Evolutionary conservation across 2,329 filamentous ascomycete genomes (phyloP).

Genomic region (Chrysoporthe deuterocubensis): DNA sequence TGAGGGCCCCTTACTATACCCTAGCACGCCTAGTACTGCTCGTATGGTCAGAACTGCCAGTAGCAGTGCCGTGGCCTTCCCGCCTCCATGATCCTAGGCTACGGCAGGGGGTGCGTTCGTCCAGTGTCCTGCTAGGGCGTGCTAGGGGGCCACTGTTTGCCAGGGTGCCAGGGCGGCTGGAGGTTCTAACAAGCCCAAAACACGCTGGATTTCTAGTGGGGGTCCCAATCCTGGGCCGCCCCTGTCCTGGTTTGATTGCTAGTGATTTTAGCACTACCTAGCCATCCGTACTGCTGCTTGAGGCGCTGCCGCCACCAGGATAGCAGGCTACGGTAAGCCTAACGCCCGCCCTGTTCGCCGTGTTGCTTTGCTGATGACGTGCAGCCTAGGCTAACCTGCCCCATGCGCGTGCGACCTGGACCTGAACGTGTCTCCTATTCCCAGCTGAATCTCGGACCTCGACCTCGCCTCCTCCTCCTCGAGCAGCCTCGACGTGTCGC

Average conservation of each 20-base stretch:
- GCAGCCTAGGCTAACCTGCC: conserved; percentile 28
- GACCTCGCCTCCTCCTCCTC: neutral
- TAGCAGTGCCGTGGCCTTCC: neutral
- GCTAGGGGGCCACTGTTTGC: no score
- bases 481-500: conserved; percentile 5
- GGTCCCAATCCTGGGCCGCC: neutral
- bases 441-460: neutral
- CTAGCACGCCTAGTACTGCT: no score
- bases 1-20: no score
- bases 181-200: neutral
- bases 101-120: neutral
- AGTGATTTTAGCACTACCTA: conserved; percentile 2
- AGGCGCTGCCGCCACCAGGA: neutral
- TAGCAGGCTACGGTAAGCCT: neutral
- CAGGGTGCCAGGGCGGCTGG: no score
- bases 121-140: no score
- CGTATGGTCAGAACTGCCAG: no score
- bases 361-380: conserved; percentile 25
- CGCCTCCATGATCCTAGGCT: neutral
- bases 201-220: neutral
- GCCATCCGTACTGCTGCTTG: neutral
- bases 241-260: conserved; percentile 2
- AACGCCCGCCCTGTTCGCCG: neutral
- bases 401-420: neutral
- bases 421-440: conserved; percentile 12